Percentiles rank a stretch among this genome's conserved stretches.
phyloP scores from a whole-genome alignment of 2,329 filamentous ascomycete species.

The Aspergillus ochraceus region DNA sequence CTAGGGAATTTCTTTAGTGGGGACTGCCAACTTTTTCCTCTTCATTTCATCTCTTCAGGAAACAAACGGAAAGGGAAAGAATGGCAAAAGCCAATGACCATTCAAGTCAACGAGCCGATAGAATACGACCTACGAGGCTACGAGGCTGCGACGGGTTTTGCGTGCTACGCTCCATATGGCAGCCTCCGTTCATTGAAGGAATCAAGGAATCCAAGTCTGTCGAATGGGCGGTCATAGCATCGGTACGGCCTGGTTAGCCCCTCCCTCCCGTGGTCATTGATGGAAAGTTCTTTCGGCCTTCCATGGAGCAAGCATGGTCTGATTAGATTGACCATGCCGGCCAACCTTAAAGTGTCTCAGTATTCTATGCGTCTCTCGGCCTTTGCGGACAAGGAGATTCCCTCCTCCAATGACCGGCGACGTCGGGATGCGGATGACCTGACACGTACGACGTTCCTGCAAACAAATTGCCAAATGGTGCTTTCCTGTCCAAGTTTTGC shows the following conservation, averaged over 20 bases:
- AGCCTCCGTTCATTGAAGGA: not conserved
- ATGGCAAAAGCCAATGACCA: not conserved
- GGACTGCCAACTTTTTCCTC: not conserved
- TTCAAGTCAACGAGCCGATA: not conserved
- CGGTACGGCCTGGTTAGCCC: not conserved
- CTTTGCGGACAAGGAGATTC: constrained; percentile 9
- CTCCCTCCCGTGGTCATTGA: not conserved
- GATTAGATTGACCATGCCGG: constrained; percentile 13
- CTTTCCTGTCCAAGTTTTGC: not conserved
- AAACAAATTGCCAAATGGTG: not conserved
- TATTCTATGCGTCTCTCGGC: constrained; percentile 8
- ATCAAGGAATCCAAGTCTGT: not conserved
- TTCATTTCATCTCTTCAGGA: not conserved
- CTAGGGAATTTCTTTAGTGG: not conserved
- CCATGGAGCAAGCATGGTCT: constrained; percentile 11
- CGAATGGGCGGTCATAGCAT: not conserved
- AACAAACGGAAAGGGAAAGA: not conserved
- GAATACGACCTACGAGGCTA: not conserved
- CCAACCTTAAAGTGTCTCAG: constrained; percentile 12
- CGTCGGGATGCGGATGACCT: constrained; percentile 10
- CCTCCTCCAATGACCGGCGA: constrained; percentile 12
- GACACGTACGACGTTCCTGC: constrained; percentile 4
- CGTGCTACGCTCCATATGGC: not conserved
- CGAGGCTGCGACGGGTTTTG: not conserved
- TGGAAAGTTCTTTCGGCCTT: constrained; percentile 19